These are phyloP conservation scores for Rhynchospora breviuscula DNA, from an alignment of 176 grass and related monocot species.

Conservation along the genomic window DNA sequence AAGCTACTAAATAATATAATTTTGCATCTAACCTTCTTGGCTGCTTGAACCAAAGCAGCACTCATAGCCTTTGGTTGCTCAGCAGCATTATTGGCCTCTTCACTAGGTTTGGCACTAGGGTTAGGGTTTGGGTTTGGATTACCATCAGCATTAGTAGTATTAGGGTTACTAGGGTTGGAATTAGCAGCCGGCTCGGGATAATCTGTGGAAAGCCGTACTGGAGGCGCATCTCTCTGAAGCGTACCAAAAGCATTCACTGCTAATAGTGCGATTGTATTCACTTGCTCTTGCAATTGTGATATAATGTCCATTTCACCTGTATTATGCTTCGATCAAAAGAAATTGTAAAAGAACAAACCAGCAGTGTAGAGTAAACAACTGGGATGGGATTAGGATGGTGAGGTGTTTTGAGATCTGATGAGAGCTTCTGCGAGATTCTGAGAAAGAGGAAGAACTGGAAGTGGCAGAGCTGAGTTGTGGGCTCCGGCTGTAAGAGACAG, in stretches of 20 bases:
- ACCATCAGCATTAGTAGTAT: constrained; percentile 26
- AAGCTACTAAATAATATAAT: background rate
- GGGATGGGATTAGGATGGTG: too few species aligned
- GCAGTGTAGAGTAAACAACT: too few species aligned
- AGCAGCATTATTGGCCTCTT: constrained; percentile 39
- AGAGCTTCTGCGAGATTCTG: too few species aligned
- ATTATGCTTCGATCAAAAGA: background rate
- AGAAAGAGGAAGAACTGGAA: too few species aligned
- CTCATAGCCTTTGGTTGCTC: constrained; percentile 91
- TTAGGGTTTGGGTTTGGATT: background rate
- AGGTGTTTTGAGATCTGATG: too few species aligned
- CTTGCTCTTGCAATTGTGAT: constrained; percentile 93
- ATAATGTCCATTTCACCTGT: constrained; percentile 68
- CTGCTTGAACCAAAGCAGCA: constrained; percentile 68
- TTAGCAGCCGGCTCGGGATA: constrained; percentile 83
- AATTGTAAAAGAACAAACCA: too few species aligned
- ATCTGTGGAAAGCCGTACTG: constrained; percentile 70
- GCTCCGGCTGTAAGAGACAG: too few species aligned
- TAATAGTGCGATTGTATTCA: constrained; percentile 70
- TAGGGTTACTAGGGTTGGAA: constrained; percentile 36
- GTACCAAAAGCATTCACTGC: constrained; percentile 89
- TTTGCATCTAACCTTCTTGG: constrained; percentile 58
- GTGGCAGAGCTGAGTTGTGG: too few species aligned
- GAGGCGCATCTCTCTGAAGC: constrained; percentile 74
- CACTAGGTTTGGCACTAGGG: constrained; percentile 21